These are phyloP conservation scores for Penstemon newberryi DNA, from an alignment of 257 asterid genomes.

Conservation along the genomic window DNA sequence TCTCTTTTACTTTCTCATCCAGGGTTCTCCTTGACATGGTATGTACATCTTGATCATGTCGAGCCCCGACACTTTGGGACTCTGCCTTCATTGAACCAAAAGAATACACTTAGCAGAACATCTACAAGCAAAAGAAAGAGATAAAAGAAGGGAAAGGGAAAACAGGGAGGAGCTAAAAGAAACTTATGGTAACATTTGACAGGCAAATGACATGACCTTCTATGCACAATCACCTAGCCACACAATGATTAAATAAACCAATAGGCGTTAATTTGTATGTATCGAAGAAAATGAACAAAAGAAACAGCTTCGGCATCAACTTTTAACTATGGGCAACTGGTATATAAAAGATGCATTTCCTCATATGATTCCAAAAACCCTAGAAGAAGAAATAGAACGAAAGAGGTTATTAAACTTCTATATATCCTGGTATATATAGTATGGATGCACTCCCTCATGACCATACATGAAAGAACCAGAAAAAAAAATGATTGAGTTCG, in stretches of 20 bases:
- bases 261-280: conserved; percentile 18
- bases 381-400: background rate
- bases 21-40: conserved; percentile 34
- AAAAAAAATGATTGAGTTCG: background rate
- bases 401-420: background rate
- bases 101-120: conserved; percentile 21
- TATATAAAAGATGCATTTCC: conserved; percentile 21
- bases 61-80: conserved; percentile 34
- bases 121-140: conserved; percentile 10
- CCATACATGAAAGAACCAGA: conserved; percentile 19
- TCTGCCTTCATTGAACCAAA: conserved; percentile 50
- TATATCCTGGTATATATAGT: conserved; percentile 4
- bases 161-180: background rate
- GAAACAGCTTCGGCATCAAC: conserved; percentile 25
- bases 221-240: conserved; percentile 22
- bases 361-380: conserved; percentile 9
- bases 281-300: conserved; percentile 4
- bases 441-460: background rate
- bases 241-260: conserved; percentile 4
- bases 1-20: conserved; percentile 75
- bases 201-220: background rate
- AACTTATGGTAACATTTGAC: background rate
- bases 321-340: conserved; percentile 15
- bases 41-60: conserved; percentile 33
- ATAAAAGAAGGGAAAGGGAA: background rate